A percentile compares a stretch with the other conserved stretches of the same genome.
Evolutionary conservation across 1,139 yeast genomes (phyloP).

Genomic region (Zygosaccharomyces sapae): DNA sequence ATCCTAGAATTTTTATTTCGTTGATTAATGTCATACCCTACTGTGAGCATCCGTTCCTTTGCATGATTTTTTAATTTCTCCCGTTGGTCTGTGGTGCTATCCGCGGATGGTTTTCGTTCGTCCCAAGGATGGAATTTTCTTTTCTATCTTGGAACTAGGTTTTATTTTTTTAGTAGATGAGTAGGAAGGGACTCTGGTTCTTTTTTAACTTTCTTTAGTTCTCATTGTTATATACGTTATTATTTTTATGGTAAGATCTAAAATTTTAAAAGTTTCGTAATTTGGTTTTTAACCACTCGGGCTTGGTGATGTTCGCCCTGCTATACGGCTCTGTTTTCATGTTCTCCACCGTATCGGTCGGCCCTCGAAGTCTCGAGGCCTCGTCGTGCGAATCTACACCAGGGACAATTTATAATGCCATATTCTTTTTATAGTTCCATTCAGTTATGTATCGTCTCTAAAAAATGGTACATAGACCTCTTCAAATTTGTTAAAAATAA

Average conservation of each 20-base stretch:
- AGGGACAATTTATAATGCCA: not conserved
- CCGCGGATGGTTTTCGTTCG: constrained; percentile 5
- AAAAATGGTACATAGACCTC: constrained; percentile 1
- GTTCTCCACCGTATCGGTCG: not conserved
- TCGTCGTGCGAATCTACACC: too few relatives aligned
- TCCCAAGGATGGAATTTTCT: not conserved
- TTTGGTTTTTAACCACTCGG: too few relatives aligned
- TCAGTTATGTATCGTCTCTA: constrained; percentile 7
- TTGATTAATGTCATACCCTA: constrained; percentile 5
- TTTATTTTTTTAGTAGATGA: constrained; percentile 4
- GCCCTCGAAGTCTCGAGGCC: too few relatives aligned
- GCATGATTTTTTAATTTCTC: constrained; percentile 2
- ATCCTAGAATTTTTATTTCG: not conserved
- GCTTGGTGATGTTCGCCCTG: too few relatives aligned
- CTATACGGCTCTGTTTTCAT: not conserved
- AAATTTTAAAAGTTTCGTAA: not conserved
- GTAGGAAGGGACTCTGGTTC: not conserved
- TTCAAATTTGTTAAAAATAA: not conserved
- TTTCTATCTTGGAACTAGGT: constrained; percentile 1
- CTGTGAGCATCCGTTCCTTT: constrained; percentile 5
- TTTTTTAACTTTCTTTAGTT: not conserved
- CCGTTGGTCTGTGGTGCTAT: constrained; percentile 1
- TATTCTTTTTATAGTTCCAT: constrained; percentile 4
- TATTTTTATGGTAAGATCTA: not conserved
- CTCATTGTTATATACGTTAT: not conserved